Percentiles rank a stretch among this genome's conserved stretches.
These are phyloP conservation scores for Lactarius akahatsu DNA, from an alignment of 768 basidiomycete species.

Conservation along the genomic window DNA sequence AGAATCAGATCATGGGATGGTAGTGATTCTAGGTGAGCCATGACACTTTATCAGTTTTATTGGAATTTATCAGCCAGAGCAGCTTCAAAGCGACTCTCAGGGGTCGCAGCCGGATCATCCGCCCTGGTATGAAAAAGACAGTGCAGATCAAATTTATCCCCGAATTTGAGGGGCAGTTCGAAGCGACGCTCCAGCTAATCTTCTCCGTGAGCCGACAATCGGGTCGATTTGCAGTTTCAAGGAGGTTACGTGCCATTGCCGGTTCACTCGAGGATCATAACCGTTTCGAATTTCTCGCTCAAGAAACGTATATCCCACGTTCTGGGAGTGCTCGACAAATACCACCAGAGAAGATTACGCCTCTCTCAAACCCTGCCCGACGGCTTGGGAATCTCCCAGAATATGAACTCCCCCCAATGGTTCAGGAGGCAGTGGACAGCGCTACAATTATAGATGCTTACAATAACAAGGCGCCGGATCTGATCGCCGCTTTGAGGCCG, in stretches of 20 bases:
- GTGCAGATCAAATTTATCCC: constrained; percentile 13
- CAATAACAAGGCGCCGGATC: not conserved
- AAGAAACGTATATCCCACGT: not conserved
- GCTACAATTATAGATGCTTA: not conserved
- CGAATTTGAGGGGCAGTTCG: constrained; percentile 16
- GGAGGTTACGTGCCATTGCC: no score
- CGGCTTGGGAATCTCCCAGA: constrained; percentile 1
- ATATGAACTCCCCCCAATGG: constrained; percentile 3
- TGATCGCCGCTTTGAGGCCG: not conserved
- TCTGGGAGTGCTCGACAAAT: not conserved
- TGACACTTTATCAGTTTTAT: not conserved
- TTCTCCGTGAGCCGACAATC: not conserved
- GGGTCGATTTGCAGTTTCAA: constrained; percentile 6
- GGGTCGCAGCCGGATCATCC: constrained; percentile 8
- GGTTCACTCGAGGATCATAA: constrained; percentile 18
- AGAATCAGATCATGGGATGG: constrained; percentile 4
- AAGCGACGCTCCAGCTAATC: constrained; percentile 13
- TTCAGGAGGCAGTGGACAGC: not conserved
- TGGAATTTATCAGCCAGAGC: not conserved
- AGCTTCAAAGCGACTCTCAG: constrained; percentile 14
- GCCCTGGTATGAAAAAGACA: constrained; percentile 2
- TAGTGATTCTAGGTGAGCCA: constrained; percentile 17
- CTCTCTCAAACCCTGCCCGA: not conserved
- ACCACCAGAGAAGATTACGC: constrained; percentile 7
- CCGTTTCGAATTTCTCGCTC: not conserved